Percentiles rank a stretch among this genome's conserved stretches.
These are phyloP conservation scores for Logfia minima DNA, from an alignment of 129 eudicot genomes.

Conservation along the genomic window DNA sequence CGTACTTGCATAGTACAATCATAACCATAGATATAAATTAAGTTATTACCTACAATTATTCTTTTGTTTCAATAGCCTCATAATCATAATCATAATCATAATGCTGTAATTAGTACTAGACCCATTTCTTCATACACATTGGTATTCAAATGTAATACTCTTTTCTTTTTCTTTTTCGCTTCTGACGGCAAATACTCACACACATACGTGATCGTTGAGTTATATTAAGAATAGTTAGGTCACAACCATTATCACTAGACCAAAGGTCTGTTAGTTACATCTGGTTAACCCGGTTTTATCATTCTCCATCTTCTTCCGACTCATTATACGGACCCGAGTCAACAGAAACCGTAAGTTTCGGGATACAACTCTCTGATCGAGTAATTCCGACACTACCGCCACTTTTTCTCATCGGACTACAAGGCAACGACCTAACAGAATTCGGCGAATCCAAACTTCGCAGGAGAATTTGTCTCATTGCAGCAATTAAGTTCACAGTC, in stretches of 20 bases:
- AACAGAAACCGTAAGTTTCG: constrained; percentile 45
- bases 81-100: not conserved
- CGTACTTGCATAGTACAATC: no score
- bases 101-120: not conserved
- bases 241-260: not conserved
- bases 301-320: constrained; percentile 35
- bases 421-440: constrained; percentile 54
- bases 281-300: not conserved
- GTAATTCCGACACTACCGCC: constrained; percentile 7
- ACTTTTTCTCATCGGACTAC: constrained; percentile 47
- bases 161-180: no score
- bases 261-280: not conserved
- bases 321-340: constrained; percentile 29
- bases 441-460: constrained; percentile 68
- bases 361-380: constrained; percentile 63
- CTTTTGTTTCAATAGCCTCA: not conserved
- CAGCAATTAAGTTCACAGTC: constrained; percentile 49
- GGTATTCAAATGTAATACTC: not conserved
- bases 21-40: no score
- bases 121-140: not conserved
- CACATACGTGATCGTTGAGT: not conserved
- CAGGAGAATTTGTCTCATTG: constrained; percentile 58
- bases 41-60: no score
- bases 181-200: not conserved
- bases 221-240: not conserved